Evolutionary conservation across 2,329 filamentous ascomycete genomes (phyloP), one percentile per base, ranked within the genome.

Genomic region (Ascochyta fabae): DNA sequence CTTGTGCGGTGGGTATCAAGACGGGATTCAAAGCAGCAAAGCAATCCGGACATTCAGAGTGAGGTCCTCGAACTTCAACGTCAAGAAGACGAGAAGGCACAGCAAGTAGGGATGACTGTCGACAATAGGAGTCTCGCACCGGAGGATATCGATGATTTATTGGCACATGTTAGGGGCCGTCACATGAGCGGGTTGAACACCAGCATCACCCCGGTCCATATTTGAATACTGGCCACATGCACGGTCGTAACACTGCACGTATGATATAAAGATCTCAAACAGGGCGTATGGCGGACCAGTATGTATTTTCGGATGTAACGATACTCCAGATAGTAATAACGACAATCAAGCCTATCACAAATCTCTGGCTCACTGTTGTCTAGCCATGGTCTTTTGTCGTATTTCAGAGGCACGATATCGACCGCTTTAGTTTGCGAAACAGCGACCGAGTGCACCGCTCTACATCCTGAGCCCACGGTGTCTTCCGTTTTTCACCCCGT

Each of bases 401-500:
- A 19, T 19, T 19, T 19, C 19, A 19, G 19, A 19, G 19, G 19
- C 19, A 19, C 2, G 19, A 19, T 19, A 19, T 19, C 19, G 3
- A 3, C 19, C 19, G 3, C 19, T 19, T 26, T 26, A 8, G 8
- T 1, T 26, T 26, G 24, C 5, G 5, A 26, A 26, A 8, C 24
- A 26, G 8, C 24, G 24, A 26, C 24, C 24, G 6, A 26, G 24
- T 8, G 8, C 24, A 26, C 4, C 8, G 8, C 6, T 26, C 24
- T 26, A 26, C 3, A 8, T 8, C 8, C 6, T 4, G 24, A 6
- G 24, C 24, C 24, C 24, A 19, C 19, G 24, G 5, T 4, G 5
- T 8, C 8, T 26, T 26, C 8, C 24, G 4, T 26, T 6, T 8
- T 6, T 29, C 8, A 12, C 53, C 2, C 79, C 79, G 70, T 86